These are phyloP conservation scores for Podosphaera fusca DNA, from an alignment of 2,329 filamentous ascomycete species.

Conservation along the genomic window DNA sequence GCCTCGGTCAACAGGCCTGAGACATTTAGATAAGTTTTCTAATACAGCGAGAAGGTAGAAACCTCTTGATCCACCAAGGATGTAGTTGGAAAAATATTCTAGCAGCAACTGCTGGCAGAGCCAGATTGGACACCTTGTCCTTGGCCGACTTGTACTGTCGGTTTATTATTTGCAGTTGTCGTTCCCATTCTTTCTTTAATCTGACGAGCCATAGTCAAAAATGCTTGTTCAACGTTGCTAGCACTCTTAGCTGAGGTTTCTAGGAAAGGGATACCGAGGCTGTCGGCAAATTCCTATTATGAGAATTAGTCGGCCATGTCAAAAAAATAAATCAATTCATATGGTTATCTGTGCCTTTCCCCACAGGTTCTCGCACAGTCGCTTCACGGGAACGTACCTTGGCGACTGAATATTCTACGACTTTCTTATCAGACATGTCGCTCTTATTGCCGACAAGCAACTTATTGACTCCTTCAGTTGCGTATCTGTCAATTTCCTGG, in stretches of 20 bases:
- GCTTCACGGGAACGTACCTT: constrained; percentile 42
- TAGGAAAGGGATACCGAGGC: constrained; percentile 94
- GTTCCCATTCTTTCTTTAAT: constrained; percentile 99
- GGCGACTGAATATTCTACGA: constrained; percentile 96
- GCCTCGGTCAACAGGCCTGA: constrained; percentile 12
- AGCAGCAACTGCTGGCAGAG: constrained; percentile 76
- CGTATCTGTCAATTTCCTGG: constrained; percentile 97
- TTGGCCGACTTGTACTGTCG: constrained; percentile 83
- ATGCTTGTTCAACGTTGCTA: constrained; percentile 97
- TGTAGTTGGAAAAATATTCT: constrained; percentile 21
- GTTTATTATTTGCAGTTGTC: constrained; percentile 88
- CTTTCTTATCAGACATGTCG: constrained; percentile 99
- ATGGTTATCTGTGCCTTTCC: no score
- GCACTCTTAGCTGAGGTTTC: constrained; percentile 99
- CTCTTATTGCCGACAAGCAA: constrained; percentile 98
- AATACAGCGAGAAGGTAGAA: constrained; percentile 13
- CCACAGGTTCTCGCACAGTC: constrained; percentile 3
- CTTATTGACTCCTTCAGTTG: constrained; percentile 98
- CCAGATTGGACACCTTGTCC: constrained; percentile 83
- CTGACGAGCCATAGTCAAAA: constrained; percentile 98
- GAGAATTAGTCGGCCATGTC: background rate
- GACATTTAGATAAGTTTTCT: constrained; percentile 15
- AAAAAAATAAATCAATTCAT: constrained; percentile 1
- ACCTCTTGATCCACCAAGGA: constrained; percentile 7
- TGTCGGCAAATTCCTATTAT: constrained; percentile 84